phyloP scores from a whole-genome alignment of 148 eudicot species.

The Rhododendron henanense region DNA sequence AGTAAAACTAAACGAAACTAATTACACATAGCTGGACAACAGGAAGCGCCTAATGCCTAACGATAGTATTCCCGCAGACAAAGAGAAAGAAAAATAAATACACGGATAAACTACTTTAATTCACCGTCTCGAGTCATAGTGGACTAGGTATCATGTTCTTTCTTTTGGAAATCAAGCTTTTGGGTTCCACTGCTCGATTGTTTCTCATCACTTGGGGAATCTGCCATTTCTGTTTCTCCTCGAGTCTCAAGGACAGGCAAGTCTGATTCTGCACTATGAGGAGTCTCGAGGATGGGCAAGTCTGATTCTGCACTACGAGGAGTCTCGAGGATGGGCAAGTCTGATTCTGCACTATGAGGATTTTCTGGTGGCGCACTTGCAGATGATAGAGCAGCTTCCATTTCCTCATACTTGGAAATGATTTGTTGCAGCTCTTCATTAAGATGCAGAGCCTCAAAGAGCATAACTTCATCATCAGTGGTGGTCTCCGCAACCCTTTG shows the following conservation, averaged over 20 bases:
- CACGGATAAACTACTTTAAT: background rate
- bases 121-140: background rate
- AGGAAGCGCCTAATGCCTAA: background rate
- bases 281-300: background rate
- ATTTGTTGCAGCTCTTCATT: constrained; percentile 84
- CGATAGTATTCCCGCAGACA: background rate
- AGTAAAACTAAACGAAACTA: background rate
- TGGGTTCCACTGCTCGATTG: constrained; percentile 14
- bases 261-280: constrained; percentile 6
- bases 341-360: constrained; percentile 10
- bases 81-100: background rate
- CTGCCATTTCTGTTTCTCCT: constrained; percentile 10
- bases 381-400: constrained; percentile 37
- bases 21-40: background rate
- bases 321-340: constrained; percentile 8
- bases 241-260: constrained; percentile 7
- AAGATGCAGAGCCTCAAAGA: constrained; percentile 85
- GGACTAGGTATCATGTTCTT: constrained; percentile 10
- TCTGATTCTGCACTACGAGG: constrained; percentile 11
- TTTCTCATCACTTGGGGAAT: constrained; percentile 10
- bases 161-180: background rate
- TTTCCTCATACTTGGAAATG: constrained; percentile 57
- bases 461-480: constrained; percentile 71
- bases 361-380: constrained; percentile 20
- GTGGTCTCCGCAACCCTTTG: constrained; percentile 78